Evolutionary conservation across 2,329 filamentous ascomycete species (phyloP).

Genomic region (Chaetomium sp.): DNA sequence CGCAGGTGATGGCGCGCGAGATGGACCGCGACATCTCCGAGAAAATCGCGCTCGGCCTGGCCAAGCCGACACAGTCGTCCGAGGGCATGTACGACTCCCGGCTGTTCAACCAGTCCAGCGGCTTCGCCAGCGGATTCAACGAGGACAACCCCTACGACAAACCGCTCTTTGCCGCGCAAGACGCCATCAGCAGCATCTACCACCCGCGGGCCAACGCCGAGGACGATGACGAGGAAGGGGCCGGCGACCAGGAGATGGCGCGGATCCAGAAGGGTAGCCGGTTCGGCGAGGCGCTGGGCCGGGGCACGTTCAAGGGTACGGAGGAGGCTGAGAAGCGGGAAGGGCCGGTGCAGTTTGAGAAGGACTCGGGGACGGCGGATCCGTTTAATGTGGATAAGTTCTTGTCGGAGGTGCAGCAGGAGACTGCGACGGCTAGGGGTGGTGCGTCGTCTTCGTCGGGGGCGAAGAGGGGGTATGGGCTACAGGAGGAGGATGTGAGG

Average conservation of each 20-base stretch:
- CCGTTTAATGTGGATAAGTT: constrained; percentile 95
- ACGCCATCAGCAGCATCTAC: constrained; percentile 92
- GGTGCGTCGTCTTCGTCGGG: constrained; percentile 38
- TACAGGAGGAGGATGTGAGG: constrained; percentile 58
- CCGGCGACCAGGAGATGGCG: constrained; percentile 75
- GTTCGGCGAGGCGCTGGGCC: constrained; percentile 79
- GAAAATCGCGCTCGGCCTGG: constrained; percentile 88
- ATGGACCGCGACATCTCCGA: constrained; percentile 96
- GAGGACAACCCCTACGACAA: constrained; percentile 98
- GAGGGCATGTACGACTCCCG: constrained; percentile 97
- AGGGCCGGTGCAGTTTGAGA: constrained; percentile 94
- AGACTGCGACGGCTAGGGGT: not conserved
- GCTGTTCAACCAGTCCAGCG: constrained; percentile 88
- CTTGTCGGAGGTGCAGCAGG: constrained; percentile 68
- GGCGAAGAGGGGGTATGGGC: constrained; percentile 64
- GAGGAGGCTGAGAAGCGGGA: constrained; percentile 78
- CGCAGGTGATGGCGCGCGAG: constrained; percentile 89
- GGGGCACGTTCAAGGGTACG: constrained; percentile 84
- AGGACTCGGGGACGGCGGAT: constrained; percentile 57
- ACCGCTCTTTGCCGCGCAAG: constrained; percentile 90
- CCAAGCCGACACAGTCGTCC: constrained; percentile 85
- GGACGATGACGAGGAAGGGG: constrained; percentile 71
- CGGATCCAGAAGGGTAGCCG: constrained; percentile 79
- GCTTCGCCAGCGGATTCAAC: constrained; percentile 89
- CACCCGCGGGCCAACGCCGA: constrained; percentile 68